Conservation (phyloP, 495 filamentous ascomycete genomes). For the Friedmanniomyces endolithicus region DNA sequence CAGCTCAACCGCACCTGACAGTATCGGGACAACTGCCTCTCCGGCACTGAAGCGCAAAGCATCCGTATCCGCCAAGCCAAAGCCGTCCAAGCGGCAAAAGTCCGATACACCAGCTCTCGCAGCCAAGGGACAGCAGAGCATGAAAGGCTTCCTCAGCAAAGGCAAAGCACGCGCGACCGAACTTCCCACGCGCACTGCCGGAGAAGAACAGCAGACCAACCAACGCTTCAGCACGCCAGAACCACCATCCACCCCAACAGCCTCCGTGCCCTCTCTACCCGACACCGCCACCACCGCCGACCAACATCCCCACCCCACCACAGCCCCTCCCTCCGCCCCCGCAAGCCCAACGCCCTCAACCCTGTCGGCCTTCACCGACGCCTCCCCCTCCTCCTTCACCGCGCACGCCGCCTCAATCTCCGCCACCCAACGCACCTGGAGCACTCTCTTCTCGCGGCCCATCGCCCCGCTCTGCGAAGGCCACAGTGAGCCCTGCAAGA, state of each 20-base stretch:
- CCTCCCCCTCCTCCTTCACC: conserved; percentile 32
- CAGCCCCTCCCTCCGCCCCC: conserved; percentile 17
- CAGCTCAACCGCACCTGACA: background rate
- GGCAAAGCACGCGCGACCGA: conserved; percentile 25
- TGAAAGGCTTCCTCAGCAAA: conserved; percentile 74
- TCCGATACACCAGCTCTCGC: conserved; percentile 22
- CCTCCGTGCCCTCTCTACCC: background rate
- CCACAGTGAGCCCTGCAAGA: conserved; percentile 77
- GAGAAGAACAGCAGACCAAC: background rate
- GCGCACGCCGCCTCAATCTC: conserved; percentile 36
- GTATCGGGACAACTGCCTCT: background rate
- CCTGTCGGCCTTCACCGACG: background rate
- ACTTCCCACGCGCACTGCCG: background rate
- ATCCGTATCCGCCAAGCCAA: conserved; percentile 3
- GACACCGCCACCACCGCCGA: background rate
- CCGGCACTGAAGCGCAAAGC: conserved; percentile 14
- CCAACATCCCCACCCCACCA: conserved; percentile 27
- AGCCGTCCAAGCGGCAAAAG: conserved; percentile 38
- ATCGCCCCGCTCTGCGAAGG: conserved; percentile 62
- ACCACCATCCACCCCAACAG: background rate
- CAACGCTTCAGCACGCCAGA: background rate
- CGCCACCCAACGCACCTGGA: conserved; percentile 67
- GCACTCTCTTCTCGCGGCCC: conserved; percentile 67
- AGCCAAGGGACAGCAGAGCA: conserved; percentile 54
- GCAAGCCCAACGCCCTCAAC: background rate